phyloP scores from a whole-genome alignment of 768 basidiomycete genomes.

The Porphyrellus cyaneotinctus region DNA sequence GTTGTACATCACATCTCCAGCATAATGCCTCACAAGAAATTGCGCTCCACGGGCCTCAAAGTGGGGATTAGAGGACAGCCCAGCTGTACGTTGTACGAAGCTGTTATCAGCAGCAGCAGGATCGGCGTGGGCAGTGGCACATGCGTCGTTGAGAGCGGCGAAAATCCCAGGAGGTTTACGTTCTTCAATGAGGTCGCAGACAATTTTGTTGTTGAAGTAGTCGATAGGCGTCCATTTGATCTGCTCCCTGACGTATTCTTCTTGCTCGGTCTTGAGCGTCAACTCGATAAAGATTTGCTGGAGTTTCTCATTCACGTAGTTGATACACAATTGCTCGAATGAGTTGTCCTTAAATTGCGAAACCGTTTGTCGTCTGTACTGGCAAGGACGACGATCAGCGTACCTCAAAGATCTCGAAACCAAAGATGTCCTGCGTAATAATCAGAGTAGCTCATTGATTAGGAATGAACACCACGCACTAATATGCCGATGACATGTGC shows the following conservation, averaged over 20 bases:
- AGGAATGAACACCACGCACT: conserved; percentile 37
- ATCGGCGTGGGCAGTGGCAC: conserved; percentile 97
- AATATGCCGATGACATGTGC: conserved; percentile 91
- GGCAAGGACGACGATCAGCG: conserved; percentile 3
- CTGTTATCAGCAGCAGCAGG: conserved; percentile 94
- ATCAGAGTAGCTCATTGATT: background rate
- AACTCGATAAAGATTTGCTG: conserved; percentile 99
- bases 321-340: conserved; percentile 98
- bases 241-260: conserved; percentile 97
- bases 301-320: conserved; percentile 99
- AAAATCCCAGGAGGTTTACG: conserved; percentile 95
- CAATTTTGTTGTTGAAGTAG: conserved; percentile 97
- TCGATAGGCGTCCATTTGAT: conserved; percentile 99
- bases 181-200: conserved; percentile 97
- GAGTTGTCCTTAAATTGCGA: conserved; percentile 73
- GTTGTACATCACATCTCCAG: conserved; percentile 98
- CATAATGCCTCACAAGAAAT: conserved; percentile 95
- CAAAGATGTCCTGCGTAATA: conserved; percentile 81
- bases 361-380: conserved; percentile 2
- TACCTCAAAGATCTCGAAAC: conserved; percentile 97
- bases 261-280: conserved; percentile 97
- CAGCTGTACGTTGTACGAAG: conserved; percentile 87
- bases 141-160: conserved; percentile 97
- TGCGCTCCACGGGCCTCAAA: conserved; percentile 93
- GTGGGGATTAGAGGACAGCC: conserved; percentile 80